phyloP scores from a whole-genome alignment of 2,329 filamentous ascomycete genomes.

The Penicillium sp. region DNA sequence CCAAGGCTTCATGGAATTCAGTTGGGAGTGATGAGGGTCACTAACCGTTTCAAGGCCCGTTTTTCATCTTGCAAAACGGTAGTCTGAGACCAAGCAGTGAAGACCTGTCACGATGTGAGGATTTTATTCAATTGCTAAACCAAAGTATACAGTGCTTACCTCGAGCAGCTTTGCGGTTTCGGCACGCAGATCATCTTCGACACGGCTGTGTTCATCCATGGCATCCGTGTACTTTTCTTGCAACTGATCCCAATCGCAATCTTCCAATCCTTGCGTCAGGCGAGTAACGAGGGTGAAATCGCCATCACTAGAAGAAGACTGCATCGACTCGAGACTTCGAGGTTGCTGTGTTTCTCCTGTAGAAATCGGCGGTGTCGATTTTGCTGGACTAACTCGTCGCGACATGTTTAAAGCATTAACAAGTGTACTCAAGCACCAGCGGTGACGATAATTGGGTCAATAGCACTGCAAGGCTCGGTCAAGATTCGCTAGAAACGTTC shows the following conservation, averaged over 20 bases:
- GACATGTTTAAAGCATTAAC: background rate
- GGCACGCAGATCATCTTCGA: constrained; percentile 69
- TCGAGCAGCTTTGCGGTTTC: constrained; percentile 73
- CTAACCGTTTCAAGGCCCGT: constrained; percentile 76
- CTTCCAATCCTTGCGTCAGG: constrained; percentile 58
- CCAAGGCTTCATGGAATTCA: background rate
- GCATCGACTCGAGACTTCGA: constrained; percentile 17
- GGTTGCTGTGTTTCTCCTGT: constrained; percentile 15
- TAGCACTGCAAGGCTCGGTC: background rate
- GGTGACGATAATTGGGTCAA: background rate
- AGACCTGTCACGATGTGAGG: constrained; percentile 63
- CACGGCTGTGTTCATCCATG: constrained; percentile 65
- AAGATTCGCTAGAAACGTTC: background rate
- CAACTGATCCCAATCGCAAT: constrained; percentile 81
- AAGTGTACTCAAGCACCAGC: background rate
- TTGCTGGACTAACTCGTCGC: constrained; percentile 2
- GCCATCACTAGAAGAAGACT: constrained; percentile 14
- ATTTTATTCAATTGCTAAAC: background rate
- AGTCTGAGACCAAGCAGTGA: constrained; percentile 77
- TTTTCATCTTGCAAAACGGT: constrained; percentile 75
- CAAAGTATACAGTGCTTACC: constrained; percentile 47
- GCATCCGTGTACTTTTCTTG: constrained; percentile 70
- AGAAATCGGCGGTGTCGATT: background rate
- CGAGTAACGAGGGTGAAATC: constrained; percentile 32
- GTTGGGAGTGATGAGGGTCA: constrained; percentile 20